These are phyloP conservation scores for Claviceps capensis DNA, from an alignment of 2,329 filamentous ascomycete species.

Conservation along the genomic window DNA sequence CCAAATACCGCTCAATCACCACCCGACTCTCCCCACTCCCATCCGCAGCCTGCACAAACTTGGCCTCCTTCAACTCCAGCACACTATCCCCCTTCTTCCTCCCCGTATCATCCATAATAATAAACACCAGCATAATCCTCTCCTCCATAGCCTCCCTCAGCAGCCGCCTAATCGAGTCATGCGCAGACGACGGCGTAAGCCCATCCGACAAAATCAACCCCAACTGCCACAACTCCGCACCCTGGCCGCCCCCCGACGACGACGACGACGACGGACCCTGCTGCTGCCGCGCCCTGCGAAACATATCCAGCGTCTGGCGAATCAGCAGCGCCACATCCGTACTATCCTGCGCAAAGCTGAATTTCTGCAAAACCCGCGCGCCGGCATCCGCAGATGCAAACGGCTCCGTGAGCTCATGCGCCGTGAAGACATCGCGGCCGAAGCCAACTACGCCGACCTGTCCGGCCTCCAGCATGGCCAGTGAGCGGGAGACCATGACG, in stretches of 20 bases:
- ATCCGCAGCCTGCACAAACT: slow-evolving; percentile 51
- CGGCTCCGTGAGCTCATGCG: slow-evolving; percentile 71
- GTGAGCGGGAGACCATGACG: slow-evolving; percentile 73
- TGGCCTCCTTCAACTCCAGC: slow-evolving; percentile 75
- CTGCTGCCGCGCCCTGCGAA: slow-evolving; percentile 58
- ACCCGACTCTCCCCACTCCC: slow-evolving; percentile 43
- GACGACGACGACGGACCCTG: slow-evolving; percentile 24
- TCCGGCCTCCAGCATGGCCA: slow-evolving; percentile 88
- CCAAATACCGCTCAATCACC: slow-evolving; percentile 80
- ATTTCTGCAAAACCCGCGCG: slow-evolving; percentile 69
- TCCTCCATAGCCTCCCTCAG: slow-evolving; percentile 83
- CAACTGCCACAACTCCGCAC: slow-evolving; percentile 81
- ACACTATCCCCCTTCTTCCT: slow-evolving; percentile 49
- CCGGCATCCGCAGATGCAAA: slow-evolving; percentile 60
- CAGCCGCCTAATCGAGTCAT: slow-evolving; percentile 68
- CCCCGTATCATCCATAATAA: slow-evolving; percentile 66
- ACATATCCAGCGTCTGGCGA: slow-evolving; percentile 62
- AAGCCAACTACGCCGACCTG: slow-evolving; percentile 89
- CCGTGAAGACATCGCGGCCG: slow-evolving; percentile 68
- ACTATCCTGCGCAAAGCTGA: slow-evolving; percentile 71
- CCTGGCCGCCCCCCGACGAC: slow-evolving; percentile 21
- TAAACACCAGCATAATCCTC: slow-evolving; percentile 95
- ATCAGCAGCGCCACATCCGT: slow-evolving; percentile 79
- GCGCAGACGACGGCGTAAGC: slow-evolving; percentile 67
- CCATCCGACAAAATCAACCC: slow-evolving; percentile 89